Conservation (phyloP, 2,329 filamentous ascomycete species). For the Nemania sp. region DNA sequence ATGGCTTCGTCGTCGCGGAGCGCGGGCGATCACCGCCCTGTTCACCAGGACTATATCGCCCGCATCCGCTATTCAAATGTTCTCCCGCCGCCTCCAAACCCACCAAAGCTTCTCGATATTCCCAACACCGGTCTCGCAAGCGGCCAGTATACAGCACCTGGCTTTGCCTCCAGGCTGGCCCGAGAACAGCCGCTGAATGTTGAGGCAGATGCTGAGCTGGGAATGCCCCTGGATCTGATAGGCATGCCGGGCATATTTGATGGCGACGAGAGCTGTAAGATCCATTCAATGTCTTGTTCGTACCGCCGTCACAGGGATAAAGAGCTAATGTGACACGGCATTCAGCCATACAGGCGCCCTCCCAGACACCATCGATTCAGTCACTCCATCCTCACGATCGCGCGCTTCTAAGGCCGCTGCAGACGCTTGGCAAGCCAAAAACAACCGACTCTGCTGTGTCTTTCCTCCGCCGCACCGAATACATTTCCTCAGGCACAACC, state of each 20-base stretch:
- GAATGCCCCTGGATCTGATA: slow-evolving; percentile 94
- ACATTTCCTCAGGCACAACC: slow-evolving; percentile 70
- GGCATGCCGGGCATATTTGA: slow-evolving; percentile 95
- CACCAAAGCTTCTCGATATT: slow-evolving; percentile 95
- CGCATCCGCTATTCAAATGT: slow-evolving; percentile 95
- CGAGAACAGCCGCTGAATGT: slow-evolving; percentile 94
- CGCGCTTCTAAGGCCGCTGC: slow-evolving; percentile 78
- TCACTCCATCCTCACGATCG: slow-evolving; percentile 87
- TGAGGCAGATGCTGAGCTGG: slow-evolving; percentile 94
- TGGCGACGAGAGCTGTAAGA: slow-evolving; percentile 86
- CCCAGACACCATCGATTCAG: slow-evolving; percentile 71
- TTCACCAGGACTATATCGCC: slow-evolving; percentile 96
- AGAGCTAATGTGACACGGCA: slow-evolving; percentile 30
- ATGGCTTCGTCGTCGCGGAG: slow-evolving; percentile 51
- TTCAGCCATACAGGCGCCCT: slow-evolving; percentile 78
- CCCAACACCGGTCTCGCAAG: slow-evolving; percentile 87
- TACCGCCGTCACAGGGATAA: background rate
- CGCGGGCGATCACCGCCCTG: slow-evolving; percentile 57
- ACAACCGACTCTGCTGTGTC: slow-evolving; percentile 78
- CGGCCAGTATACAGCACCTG: slow-evolving; percentile 86
- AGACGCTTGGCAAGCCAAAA: slow-evolving; percentile 82
- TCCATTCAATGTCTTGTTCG: slow-evolving; percentile 15
- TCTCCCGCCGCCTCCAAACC: slow-evolving; percentile 88
- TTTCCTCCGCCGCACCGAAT: slow-evolving; percentile 94
- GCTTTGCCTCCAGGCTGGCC: slow-evolving; percentile 85